Conservation (phyloP, 345 rosid genomes). For the Salix udensis region DNA sequence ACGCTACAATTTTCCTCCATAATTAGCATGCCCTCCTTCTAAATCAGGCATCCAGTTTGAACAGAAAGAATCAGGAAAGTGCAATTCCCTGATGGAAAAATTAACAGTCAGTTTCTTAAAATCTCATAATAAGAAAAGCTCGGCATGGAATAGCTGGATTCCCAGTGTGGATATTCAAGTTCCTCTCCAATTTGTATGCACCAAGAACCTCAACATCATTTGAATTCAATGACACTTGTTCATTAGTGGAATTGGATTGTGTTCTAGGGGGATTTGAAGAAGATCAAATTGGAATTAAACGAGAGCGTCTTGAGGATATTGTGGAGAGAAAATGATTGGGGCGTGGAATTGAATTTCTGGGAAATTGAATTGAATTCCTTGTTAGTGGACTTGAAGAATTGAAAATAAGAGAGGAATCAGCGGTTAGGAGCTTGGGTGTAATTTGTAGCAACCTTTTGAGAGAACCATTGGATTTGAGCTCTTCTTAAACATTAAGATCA, state of each 20-base stretch:
- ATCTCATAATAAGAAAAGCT: background rate
- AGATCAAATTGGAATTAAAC: conserved; percentile 31
- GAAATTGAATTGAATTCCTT: too few relatives aligned
- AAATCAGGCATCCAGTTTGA: background rate
- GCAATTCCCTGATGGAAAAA: background rate
- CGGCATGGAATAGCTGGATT: conserved; percentile 32
- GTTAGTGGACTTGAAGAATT: too few relatives aligned
- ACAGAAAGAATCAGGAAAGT: background rate
- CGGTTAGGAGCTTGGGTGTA: too few relatives aligned
- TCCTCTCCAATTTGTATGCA: conserved; percentile 28
- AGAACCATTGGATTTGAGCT: too few relatives aligned
- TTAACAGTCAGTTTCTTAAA: background rate
- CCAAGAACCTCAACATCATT: conserved; percentile 4
- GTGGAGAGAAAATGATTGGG: too few relatives aligned
- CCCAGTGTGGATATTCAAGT: conserved; percentile 50
- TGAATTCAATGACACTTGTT: background rate
- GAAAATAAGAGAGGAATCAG: too few relatives aligned
- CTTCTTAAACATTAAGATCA: too few relatives aligned
- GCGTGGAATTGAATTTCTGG: too few relatives aligned
- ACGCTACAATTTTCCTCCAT: background rate
- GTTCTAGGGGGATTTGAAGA: conserved; percentile 24
- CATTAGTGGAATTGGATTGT: conserved; percentile 12
- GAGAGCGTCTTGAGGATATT: background rate
- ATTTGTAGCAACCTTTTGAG: too few relatives aligned
- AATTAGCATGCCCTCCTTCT: background rate